These are phyloP conservation scores for Edaphochlamys debaryana DNA, from an alignment of 139 green algal genomes.

Conservation along the genomic window DNA sequence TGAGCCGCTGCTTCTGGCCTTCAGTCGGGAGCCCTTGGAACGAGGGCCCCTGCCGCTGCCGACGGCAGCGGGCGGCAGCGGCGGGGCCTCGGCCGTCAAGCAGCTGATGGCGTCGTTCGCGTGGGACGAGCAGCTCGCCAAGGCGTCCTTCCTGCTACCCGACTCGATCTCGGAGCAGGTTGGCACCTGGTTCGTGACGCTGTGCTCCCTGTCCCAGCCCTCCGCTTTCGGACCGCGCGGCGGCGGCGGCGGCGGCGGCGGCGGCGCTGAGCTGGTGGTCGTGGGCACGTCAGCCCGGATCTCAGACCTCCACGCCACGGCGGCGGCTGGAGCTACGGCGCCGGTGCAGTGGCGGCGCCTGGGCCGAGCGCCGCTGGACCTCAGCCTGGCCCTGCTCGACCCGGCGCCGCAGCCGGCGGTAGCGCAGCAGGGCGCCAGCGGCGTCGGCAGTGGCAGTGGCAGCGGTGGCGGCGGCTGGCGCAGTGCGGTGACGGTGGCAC, in stretches of 20 bases:
- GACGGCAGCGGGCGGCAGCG: too few relatives aligned
- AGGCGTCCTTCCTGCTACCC: slow-evolving; percentile 35
- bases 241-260: too few relatives aligned
- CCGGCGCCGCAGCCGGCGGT: too few relatives aligned
- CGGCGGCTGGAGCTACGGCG: too few relatives aligned
- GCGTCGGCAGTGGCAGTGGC: neutral
- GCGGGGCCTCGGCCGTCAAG: neutral
- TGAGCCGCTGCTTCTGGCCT: slow-evolving; percentile 46
- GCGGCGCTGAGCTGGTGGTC: too few relatives aligned
- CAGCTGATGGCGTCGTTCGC: slow-evolving; percentile 42
- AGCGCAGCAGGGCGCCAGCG: neutral
- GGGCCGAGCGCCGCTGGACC: too few relatives aligned
- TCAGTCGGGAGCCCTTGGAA: slow-evolving; percentile 5
- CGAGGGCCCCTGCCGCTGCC: neutral
- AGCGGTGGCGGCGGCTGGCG: neutral
- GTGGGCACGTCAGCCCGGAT: too few relatives aligned
- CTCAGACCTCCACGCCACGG: too few relatives aligned
- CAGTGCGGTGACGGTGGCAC: neutral
- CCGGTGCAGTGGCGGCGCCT: too few relatives aligned
- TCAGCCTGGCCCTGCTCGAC: too few relatives aligned
- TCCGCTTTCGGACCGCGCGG: too few relatives aligned
- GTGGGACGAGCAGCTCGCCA: slow-evolving; percentile 35
- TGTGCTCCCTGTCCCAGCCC: slow-evolving; percentile 3
- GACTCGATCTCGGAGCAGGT: neutral
- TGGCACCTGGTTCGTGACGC: slow-evolving; percentile 31